phyloP scores from a whole-genome alignment of 2,329 filamentous ascomycete genomes.

The Verticillium albo-atrum region DNA sequence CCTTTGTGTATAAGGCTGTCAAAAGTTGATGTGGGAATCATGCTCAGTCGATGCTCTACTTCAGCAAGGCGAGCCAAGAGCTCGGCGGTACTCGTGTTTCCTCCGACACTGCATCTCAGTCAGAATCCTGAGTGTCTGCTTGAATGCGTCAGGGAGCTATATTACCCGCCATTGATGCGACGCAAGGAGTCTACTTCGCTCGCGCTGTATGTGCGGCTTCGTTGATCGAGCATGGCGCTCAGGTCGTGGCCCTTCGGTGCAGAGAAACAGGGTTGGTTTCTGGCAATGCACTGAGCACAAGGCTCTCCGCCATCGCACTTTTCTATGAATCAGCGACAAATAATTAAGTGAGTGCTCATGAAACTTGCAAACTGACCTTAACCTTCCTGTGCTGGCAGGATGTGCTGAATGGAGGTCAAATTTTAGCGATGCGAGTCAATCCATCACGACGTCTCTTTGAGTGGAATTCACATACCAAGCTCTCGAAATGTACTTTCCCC shows the following conservation, averaged over 20 bases:
- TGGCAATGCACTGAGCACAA: constrained; percentile 7
- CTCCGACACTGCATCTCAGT: background rate
- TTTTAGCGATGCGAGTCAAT: background rate
- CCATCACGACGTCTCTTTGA: background rate
- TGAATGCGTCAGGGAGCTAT: background rate
- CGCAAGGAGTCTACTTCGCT: background rate
- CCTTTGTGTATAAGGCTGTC: background rate
- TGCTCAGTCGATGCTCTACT: constrained; percentile 5
- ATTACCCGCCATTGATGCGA: background rate
- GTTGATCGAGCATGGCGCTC: background rate
- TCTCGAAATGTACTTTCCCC: constrained; percentile 8
- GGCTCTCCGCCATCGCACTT: constrained; percentile 10
- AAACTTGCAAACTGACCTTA: constrained; percentile 3
- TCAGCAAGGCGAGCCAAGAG: constrained; percentile 2
- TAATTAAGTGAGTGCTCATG: background rate
- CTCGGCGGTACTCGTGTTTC: background rate
- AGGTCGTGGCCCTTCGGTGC: background rate
- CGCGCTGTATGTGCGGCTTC: background rate
- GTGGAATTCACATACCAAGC: constrained; percentile 5
- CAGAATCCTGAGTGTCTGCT: background rate
- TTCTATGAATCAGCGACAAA: background rate
- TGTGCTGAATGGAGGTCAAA: background rate
- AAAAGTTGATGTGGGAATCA: background rate
- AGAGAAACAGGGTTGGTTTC: constrained; percentile 3
- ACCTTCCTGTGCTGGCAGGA: constrained; percentile 9